phyloP scores from a whole-genome alignment of 257 asterid species.

The Solanum tarapatanum region DNA sequence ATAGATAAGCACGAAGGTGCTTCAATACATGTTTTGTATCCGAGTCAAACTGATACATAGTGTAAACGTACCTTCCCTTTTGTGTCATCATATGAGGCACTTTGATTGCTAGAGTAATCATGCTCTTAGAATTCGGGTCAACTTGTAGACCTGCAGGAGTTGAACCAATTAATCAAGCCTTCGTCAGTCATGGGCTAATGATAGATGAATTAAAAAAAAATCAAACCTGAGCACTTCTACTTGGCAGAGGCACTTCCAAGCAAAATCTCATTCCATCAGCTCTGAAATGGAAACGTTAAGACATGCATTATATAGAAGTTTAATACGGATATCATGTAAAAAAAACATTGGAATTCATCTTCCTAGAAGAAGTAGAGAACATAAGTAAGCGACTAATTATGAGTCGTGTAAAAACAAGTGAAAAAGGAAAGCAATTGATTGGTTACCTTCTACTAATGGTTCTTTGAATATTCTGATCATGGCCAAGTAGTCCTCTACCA shows the following conservation, averaged over 20 bases:
- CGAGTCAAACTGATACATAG: not conserved
- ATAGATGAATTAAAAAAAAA: not conserved
- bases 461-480: constrained; percentile 48
- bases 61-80: not conserved
- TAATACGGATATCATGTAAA: not conserved
- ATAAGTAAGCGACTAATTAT: not conserved
- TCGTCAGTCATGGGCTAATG: not conserved
- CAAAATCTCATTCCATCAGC: constrained; percentile 62
- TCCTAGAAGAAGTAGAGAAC: not conserved
- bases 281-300: constrained; percentile 23
- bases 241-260: constrained; percentile 71
- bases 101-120: constrained; percentile 8
- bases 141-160: constrained; percentile 45
- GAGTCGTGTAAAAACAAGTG: not conserved
- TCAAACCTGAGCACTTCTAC: constrained; percentile 91
- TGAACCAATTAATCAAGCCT: constrained; percentile 3
- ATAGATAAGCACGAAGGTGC: not conserved
- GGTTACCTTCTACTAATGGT: constrained; percentile 59
- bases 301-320: not conserved
- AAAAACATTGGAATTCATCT: not conserved
- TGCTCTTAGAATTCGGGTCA: constrained; percentile 50
- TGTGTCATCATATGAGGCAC: not conserved
- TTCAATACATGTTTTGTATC: not conserved
- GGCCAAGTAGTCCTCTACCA: constrained; percentile 59
- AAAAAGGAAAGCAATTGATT: not conserved